These are phyloP conservation scores for Neopestalotiopsis clavispora DNA, from an alignment of 2,329 filamentous ascomycete genomes.

Conservation along the genomic window DNA sequence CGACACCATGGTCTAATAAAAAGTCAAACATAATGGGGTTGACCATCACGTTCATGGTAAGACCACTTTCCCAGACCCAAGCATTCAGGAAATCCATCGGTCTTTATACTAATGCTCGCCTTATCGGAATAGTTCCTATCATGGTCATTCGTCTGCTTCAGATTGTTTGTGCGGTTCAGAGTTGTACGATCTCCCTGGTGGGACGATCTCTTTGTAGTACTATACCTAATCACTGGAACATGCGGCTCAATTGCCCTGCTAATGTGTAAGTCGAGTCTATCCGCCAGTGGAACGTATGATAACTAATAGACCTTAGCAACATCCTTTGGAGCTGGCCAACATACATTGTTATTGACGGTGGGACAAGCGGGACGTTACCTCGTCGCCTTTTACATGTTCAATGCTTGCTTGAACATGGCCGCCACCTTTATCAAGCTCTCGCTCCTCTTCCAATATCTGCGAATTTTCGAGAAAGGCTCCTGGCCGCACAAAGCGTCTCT, in stretches of 20 bases:
- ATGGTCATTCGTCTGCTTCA: constrained; percentile 31
- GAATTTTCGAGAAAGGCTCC: constrained; percentile 33
- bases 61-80: neutral
- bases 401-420: constrained; percentile 22
- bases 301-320: constrained; percentile 6
- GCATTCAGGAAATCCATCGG: neutral
- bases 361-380: constrained; percentile 15
- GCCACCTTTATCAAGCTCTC: constrained; percentile 43
- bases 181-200: constrained; percentile 35
- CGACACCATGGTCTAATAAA: constrained; percentile 20
- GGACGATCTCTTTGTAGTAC: constrained; percentile 41
- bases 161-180: constrained; percentile 33
- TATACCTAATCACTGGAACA: constrained; percentile 34
- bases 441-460: constrained; percentile 42
- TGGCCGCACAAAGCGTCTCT: constrained; percentile 29
- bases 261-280: constrained; percentile 23
- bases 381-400: constrained; percentile 18
- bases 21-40: constrained; percentile 8
- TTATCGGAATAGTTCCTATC: constrained; percentile 28
- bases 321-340: constrained; percentile 16
- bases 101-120: neutral
- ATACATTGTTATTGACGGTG: constrained; percentile 17
- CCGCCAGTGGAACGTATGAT: neutral
- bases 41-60: constrained; percentile 20
- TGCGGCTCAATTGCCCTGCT: constrained; percentile 30